Conservation (phyloP, 1,284 basidiomycete genomes). For the Cryptococcus maquisensis region DNA sequence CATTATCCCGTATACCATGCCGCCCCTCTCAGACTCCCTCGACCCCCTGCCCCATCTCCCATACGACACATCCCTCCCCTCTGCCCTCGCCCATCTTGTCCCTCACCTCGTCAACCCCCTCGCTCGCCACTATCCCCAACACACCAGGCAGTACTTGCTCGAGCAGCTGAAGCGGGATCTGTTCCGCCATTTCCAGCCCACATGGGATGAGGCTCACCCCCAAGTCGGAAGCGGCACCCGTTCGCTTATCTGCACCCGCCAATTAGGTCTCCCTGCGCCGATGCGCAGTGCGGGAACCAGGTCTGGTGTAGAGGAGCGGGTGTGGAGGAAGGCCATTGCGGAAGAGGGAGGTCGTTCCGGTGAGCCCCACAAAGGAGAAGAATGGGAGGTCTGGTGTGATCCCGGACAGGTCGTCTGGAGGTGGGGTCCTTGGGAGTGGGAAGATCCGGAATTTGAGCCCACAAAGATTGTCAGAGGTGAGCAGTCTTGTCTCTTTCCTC, state of each 20-base stretch:
- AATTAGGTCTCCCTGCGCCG: slow-evolving; percentile 31
- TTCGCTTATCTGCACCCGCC: slow-evolving; percentile 37
- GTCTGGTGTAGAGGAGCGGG: slow-evolving; percentile 25
- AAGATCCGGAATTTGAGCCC: slow-evolving; percentile 44
- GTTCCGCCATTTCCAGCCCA: slow-evolving; percentile 21
- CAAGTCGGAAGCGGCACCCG: slow-evolving; percentile 37
- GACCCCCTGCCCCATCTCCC: slow-evolving; percentile 6
- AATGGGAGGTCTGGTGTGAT: slow-evolving; percentile 49
- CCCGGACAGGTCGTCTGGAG: slow-evolving; percentile 47
- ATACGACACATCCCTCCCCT: slow-evolving; percentile 24
- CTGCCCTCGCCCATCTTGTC: slow-evolving; percentile 37
- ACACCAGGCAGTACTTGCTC: slow-evolving; percentile 29
- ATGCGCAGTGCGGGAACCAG: slow-evolving; percentile 28
- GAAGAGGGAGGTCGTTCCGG: slow-evolving; percentile 8
- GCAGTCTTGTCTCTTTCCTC: slow-evolving; percentile 6
- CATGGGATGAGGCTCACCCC: slow-evolving; percentile 40
- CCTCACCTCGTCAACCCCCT: slow-evolving; percentile 40
- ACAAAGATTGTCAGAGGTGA: slow-evolving; percentile 33
- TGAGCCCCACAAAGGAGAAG: slow-evolving; percentile 30
- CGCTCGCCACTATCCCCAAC: slow-evolving; percentile 29
- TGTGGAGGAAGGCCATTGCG: slow-evolving; percentile 36
- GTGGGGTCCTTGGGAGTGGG: slow-evolving; percentile 47
- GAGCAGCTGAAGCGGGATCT: slow-evolving; percentile 22
- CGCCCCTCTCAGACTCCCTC: background rate
- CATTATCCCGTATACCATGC: background rate